These are phyloP conservation scores for Xenoacremonium recifei DNA, from an alignment of 2,329 filamentous ascomycete genomes.

Conservation along the genomic window DNA sequence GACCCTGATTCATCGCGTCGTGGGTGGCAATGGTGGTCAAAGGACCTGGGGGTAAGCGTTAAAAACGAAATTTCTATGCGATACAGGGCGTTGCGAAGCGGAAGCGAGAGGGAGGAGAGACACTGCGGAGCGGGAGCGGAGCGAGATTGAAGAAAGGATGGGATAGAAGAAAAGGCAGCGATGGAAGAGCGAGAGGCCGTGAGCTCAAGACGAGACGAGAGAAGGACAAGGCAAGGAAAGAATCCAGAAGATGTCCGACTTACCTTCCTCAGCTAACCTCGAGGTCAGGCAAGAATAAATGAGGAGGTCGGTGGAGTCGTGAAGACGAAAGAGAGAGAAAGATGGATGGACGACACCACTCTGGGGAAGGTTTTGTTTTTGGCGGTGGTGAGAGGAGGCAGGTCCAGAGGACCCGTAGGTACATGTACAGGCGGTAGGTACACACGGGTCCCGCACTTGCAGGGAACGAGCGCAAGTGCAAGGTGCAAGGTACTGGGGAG, in stretches of 20 bases:
- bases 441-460: conserved; percentile 11
- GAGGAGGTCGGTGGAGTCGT: conserved; percentile 36
- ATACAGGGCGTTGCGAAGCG: conserved; percentile 10
- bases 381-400: conserved; percentile 30
- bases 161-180: conserved; percentile 33
- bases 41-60: conserved; percentile 47
- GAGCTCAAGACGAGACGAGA: too few relatives aligned
- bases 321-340: conserved; percentile 31
- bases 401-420: conserved; percentile 15
- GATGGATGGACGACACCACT: conserved; percentile 20
- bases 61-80: conserved; percentile 70
- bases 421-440: too few relatives aligned
- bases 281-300: conserved; percentile 30
- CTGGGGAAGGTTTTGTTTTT: conserved; percentile 33
- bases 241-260: too few relatives aligned
- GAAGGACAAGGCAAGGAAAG: conserved; percentile 19
- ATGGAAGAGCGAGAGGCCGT: too few relatives aligned
- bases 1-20: conserved; percentile 55
- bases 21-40: conserved; percentile 31
- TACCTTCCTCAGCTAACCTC: conserved; percentile 15
- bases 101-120: conserved; percentile 8
- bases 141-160: conserved; percentile 26
- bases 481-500: background rate
- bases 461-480: conserved; percentile 23
- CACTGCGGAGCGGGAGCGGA: conserved; percentile 21